A percentile compares a stretch with the other conserved stretches of the same genome.
These are phyloP conservation scores for Trifolium dubium DNA, from an alignment of 306 rosid genomes.

Conservation along the genomic window DNA sequence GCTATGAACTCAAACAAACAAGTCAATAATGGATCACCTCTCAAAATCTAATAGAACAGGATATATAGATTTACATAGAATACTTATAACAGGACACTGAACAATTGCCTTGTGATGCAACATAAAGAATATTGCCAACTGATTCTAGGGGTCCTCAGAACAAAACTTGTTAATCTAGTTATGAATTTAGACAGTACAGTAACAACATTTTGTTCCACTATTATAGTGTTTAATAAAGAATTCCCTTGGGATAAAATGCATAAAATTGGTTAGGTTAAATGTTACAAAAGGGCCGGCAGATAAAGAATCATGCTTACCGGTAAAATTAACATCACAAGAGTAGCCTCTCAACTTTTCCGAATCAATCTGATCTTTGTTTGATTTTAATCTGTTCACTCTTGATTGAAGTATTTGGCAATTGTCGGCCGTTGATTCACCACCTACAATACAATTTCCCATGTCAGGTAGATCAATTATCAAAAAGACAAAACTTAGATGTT, in stretches of 20 bases:
- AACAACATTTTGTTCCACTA: neutral
- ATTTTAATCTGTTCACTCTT: conserved; percentile 85
- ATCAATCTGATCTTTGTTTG: conserved; percentile 74
- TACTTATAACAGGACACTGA: neutral
- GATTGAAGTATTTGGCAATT: conserved; percentile 97
- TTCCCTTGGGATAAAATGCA: conserved; percentile 20
- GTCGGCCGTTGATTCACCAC: conserved; percentile 82
- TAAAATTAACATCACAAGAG: conserved; percentile 64
- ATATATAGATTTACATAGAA: neutral
- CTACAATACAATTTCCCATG: conserved; percentile 49
- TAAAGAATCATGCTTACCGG: conserved; percentile 52
- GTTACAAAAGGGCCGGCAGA: conserved; percentile 14
- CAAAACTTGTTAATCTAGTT: neutral
- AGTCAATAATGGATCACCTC: conserved; percentile 6
- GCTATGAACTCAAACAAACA: conserved; percentile 18
- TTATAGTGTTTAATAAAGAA: conserved; percentile 11
- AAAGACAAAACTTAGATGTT: neutral
- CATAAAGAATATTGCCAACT: conserved; percentile 12
- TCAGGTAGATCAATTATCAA: conserved; percentile 34
- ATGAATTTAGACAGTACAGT: neutral
- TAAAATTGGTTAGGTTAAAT: conserved; percentile 2
- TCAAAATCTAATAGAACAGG: conserved; percentile 22
- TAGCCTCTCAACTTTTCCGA: conserved; percentile 53
- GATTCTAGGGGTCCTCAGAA: conserved; percentile 6
- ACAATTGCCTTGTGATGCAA: conserved; percentile 20